Evolutionary conservation across 345 rosid species (phyloP).

Genomic region (Eucalyptus microcorys): DNA sequence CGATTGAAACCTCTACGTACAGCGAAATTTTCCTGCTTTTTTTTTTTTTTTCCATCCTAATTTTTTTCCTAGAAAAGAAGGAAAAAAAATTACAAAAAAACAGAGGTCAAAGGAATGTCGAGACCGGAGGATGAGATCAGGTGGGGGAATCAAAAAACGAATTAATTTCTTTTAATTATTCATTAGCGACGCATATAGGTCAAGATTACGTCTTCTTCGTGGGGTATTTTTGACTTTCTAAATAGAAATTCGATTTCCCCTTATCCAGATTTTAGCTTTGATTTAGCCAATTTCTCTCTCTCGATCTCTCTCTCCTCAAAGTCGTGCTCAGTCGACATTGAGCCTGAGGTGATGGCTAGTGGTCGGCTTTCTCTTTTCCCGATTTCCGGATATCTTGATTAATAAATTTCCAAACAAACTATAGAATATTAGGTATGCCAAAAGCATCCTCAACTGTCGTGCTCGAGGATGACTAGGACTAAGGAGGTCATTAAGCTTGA

Average conservation of each 20-base stretch:
- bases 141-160: not conserved
- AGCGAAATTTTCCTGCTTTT: not conserved
- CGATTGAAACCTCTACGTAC: not conserved
- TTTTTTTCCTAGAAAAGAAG: not conserved
- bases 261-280: not conserved
- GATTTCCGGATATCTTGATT: not conserved
- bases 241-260: not conserved
- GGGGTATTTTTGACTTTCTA: not conserved
- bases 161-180: not conserved
- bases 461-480: not conserved
- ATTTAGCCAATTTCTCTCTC: not conserved
- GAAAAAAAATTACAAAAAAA: too few relatives aligned
- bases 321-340: not conserved
- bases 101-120: not conserved
- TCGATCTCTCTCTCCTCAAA: not conserved
- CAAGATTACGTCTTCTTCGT: not conserved
- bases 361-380: not conserved
- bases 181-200: not conserved
- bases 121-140: not conserved
- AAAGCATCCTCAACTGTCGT: not conserved
- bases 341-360: not conserved
- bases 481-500: not conserved
- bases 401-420: not conserved
- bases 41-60: not conserved
- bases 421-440: not conserved